These are phyloP conservation scores for Datisca glomerata DNA, from an alignment of 306 rosid genomes.

Conservation along the genomic window DNA sequence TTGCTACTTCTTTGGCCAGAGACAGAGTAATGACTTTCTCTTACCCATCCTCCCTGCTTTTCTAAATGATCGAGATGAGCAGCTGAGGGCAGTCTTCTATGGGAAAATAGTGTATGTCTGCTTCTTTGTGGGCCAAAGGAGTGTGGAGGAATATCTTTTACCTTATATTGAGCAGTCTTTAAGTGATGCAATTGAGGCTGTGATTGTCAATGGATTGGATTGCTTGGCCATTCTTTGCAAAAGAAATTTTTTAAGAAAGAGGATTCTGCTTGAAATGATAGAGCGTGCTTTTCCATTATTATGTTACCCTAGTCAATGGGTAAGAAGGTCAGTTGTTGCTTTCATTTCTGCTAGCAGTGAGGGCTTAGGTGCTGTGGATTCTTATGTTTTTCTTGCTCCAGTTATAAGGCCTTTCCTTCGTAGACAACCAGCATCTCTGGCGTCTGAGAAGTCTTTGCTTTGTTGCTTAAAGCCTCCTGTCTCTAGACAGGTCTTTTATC, in stretches of 20 bases:
- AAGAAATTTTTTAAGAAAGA: conserved; percentile 68
- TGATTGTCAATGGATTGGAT: conserved; percentile 78
- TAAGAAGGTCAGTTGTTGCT: conserved; percentile 73
- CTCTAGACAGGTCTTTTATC: conserved; percentile 58
- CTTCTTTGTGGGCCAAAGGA: conserved; percentile 93
- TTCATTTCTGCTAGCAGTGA: conserved; percentile 91
- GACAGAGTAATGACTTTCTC: conserved; percentile 87
- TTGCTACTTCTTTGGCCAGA: conserved; percentile 93
- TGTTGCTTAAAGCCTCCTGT: conserved; percentile 80
- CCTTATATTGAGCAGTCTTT: conserved; percentile 97
- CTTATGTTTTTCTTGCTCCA: conserved; percentile 88
- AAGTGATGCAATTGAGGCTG: conserved; percentile 69
- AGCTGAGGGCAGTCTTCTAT: conserved; percentile 75
- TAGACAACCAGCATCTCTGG: conserved; percentile 82
- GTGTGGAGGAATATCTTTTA: conserved; percentile 97
- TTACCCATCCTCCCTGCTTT: conserved; percentile 96
- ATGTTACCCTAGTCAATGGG: conserved; percentile 90
- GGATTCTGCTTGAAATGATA: conserved; percentile 86
- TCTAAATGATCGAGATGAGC: conserved; percentile 90
- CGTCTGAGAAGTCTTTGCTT: conserved; percentile 71
- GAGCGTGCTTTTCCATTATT: conserved; percentile 82
- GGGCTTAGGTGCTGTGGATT: conserved; percentile 86
- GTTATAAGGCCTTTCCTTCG: conserved; percentile 76
- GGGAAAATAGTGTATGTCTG: conserved; percentile 93
- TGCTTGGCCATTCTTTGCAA: conserved; percentile 78